Percentiles rank a stretch among this genome's conserved stretches.
Conservation (phyloP, 345 rosid genomes). For the Camelina laxa region DNA sequence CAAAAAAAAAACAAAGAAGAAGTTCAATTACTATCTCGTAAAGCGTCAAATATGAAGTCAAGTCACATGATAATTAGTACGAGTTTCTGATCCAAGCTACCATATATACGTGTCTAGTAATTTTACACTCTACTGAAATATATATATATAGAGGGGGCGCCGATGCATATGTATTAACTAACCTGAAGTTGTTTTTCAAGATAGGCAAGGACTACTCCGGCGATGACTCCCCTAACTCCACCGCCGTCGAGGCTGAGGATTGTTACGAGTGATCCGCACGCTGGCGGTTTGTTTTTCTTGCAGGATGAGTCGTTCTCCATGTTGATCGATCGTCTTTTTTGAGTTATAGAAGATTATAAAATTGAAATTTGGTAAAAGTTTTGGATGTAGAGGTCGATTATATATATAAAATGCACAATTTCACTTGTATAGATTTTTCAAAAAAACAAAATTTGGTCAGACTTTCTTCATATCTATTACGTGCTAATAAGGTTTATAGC, state of each 20-base stretch:
- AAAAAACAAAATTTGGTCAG: not conserved
- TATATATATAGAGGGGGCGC: too few species aligned
- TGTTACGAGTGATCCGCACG: constrained; percentile 59
- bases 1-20: too few species aligned
- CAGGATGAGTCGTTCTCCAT: constrained; percentile 31
- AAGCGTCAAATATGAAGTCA: not conserved
- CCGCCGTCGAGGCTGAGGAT: constrained; percentile 83
- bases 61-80: not conserved
- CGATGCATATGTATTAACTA: constrained; percentile 34
- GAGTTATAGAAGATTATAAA: not conserved
- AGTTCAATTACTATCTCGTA: not conserved
- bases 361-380: not conserved
- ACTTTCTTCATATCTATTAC: constrained; percentile 25
- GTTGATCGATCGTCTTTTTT: not conserved
- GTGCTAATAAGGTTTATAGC: constrained; percentile 26
- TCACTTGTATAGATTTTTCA: not conserved
- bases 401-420: constrained; percentile 4
- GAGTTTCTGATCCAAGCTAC: not conserved
- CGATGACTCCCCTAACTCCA: constrained; percentile 69
- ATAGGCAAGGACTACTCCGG: constrained; percentile 62
- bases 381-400: not conserved
- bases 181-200: constrained; percentile 92
- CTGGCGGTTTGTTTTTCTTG: constrained; percentile 48
- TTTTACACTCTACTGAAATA: not conserved
- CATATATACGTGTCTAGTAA: not conserved